phyloP scores from a whole-genome alignment of 1,139 yeast species.

The Taphrina wiesneri region DNA sequence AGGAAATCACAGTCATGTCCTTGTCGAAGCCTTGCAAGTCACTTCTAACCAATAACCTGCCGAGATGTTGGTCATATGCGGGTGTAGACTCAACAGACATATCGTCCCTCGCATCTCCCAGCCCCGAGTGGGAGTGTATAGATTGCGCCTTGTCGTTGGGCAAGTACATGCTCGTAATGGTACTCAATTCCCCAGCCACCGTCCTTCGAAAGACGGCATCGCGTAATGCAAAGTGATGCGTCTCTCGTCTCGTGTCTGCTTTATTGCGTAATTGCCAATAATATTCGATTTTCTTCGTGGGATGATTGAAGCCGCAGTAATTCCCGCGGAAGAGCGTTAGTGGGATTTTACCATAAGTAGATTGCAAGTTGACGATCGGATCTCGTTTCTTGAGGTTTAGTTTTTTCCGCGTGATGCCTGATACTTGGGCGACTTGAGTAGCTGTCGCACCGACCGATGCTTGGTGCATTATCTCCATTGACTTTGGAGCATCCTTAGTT shows the following conservation, averaged over 20 bases:
- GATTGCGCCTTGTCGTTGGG: conserved; percentile 2
- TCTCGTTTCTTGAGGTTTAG: background rate
- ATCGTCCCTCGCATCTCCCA: background rate
- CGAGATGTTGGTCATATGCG: background rate
- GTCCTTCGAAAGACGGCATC: conserved; percentile 16
- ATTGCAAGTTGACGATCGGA: background rate
- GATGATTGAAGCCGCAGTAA: conserved; percentile 16
- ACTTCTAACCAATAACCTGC: background rate
- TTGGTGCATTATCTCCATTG: background rate
- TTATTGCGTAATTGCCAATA: conserved; percentile 15
- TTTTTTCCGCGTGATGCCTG: conserved; percentile 7
- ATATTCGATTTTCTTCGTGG: conserved; percentile 7
- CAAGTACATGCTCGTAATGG: conserved; percentile 3
- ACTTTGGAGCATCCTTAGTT: background rate
- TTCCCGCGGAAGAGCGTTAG: conserved; percentile 1
- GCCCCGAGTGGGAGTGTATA: no score
- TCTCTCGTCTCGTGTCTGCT: background rate
- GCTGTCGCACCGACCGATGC: background rate
- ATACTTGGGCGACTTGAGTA: background rate
- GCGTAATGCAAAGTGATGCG: background rate
- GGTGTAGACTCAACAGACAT: background rate
- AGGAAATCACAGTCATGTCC: conserved; percentile 18
- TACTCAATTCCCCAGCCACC: conserved; percentile 14
- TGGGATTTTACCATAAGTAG: conserved; percentile 3
- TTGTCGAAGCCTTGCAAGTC: conserved; percentile 2